These are phyloP conservation scores for Prinsepia uniflora DNA, from an alignment of 306 rosid species.

Conservation along the genomic window DNA sequence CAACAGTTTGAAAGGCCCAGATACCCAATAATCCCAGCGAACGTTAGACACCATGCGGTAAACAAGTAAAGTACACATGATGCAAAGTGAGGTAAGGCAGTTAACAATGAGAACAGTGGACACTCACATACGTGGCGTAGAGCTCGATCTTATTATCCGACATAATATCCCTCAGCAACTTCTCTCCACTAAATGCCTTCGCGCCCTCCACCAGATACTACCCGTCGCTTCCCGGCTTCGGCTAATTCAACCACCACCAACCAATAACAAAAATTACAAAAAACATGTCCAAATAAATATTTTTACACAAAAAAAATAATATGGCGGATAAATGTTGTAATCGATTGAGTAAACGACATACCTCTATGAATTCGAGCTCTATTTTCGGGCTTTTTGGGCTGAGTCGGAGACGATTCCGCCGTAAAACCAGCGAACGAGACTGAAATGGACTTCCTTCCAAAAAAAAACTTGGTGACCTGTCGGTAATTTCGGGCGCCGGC, in stretches of 20 bases:
- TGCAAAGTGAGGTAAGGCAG: neutral
- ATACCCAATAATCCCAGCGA: neutral
- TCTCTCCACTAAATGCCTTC: constrained; percentile 65
- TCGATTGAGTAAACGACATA: neutral
- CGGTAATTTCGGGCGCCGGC: constrained; percentile 7
- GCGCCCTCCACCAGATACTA: constrained; percentile 60
- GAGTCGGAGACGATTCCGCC: constrained; percentile 26
- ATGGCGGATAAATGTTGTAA: neutral
- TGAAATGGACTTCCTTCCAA: constrained; percentile 28
- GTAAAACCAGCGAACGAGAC: constrained; percentile 34
- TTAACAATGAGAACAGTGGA: neutral
- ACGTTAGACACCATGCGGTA: neutral
- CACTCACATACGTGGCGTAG: constrained; percentile 88
- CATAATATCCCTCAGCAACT: constrained; percentile 82
- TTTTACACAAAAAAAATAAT: neutral
- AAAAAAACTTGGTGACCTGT: neutral
- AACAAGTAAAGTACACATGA: too few relatives aligned
- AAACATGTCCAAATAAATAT: neutral
- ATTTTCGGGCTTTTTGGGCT: constrained; percentile 45
- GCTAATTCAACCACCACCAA: constrained; percentile 38
- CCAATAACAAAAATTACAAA: neutral
- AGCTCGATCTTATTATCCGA: constrained; percentile 78
- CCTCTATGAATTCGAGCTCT: constrained; percentile 80
- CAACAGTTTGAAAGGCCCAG: neutral
- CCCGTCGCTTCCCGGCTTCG: constrained; percentile 61